Conservation (phyloP, 257 asterid genomes). For the Solanum appendiculatum region DNA sequence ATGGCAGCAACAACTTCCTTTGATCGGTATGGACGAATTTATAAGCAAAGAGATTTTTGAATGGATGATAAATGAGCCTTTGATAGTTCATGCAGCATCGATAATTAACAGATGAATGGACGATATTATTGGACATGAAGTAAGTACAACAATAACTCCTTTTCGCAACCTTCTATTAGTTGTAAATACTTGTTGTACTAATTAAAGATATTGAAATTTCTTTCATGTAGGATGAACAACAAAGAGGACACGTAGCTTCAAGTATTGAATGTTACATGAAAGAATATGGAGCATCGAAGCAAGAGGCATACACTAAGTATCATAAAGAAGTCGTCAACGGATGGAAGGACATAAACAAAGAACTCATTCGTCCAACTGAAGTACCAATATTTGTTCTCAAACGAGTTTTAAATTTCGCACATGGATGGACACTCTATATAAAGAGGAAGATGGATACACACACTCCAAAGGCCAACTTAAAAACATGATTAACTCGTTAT, state of each 20-base stretch:
- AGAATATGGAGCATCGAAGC: neutral
- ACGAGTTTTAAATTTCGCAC: too few species aligned
- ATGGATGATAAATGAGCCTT: neutral
- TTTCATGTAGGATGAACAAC: neutral
- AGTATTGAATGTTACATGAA: neutral
- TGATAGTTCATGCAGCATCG: neutral
- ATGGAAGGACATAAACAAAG: neutral
- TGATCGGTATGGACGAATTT: neutral
- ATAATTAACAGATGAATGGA: neutral
- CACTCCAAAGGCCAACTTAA: too few species aligned
- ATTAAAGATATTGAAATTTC: too few species aligned
- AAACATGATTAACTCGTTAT: too few species aligned
- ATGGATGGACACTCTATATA: neutral
- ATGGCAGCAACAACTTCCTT: neutral
- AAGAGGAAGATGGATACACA: neutral
- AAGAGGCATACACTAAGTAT: neutral
- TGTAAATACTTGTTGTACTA: too few species aligned
- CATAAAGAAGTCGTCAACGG: neutral
- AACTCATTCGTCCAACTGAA: too few species aligned
- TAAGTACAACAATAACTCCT: too few species aligned
- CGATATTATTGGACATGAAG: neutral
- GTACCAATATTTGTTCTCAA: too few species aligned
- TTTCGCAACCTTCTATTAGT: neutral
- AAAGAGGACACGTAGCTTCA: neutral
- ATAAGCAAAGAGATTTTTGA: accelerated